Evolutionary conservation across 2,329 filamentous ascomycete species (phyloP).

Genomic region (Proliferodiscus dingleyae): DNA sequence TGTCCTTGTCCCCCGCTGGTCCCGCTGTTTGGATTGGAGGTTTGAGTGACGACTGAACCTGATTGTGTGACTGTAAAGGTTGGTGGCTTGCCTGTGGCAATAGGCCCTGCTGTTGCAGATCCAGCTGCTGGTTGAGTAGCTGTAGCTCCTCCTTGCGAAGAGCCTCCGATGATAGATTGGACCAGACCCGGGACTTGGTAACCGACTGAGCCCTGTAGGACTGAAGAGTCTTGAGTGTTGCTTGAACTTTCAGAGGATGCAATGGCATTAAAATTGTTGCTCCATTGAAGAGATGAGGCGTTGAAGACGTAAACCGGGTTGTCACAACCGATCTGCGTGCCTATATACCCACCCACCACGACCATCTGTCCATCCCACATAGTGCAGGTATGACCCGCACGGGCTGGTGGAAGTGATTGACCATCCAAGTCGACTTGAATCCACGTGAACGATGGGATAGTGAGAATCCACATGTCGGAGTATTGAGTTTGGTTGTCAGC

Average conservation of each 20-base stretch:
- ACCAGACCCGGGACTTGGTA: constrained; percentile 62
- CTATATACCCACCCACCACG: constrained; percentile 65
- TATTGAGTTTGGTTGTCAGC: constrained; percentile 54
- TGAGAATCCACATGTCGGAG: constrained; percentile 70
- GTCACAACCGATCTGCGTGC: constrained; percentile 57
- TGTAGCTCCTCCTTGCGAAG: constrained; percentile 57
- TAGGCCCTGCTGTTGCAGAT: constrained; percentile 60
- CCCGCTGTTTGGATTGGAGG: constrained; percentile 28
- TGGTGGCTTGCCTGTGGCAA: constrained; percentile 64
- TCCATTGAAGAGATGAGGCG: constrained; percentile 59
- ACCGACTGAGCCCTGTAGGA: constrained; percentile 54
- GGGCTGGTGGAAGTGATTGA: constrained; percentile 52
- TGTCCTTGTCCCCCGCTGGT: constrained; percentile 3
- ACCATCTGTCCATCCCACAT: constrained; percentile 68
- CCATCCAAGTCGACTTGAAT: constrained; percentile 54
- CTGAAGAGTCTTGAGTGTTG: constrained; percentile 29
- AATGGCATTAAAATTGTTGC: constrained; percentile 55
- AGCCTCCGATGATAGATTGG: constrained; percentile 58
- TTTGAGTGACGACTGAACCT: constrained; percentile 40
- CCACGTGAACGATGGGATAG: constrained; percentile 70
- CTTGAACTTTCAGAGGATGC: constrained; percentile 34
- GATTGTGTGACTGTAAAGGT: constrained; percentile 61
- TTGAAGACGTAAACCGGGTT: constrained; percentile 71
- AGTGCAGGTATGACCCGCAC: constrained; percentile 65
- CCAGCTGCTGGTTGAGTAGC: constrained; percentile 59